A percentile compares a stretch with the other conserved stretches of the same genome.
Conservation (phyloP, 352 stramenopile genomes). For the Globisporangium viniferum region DNA sequence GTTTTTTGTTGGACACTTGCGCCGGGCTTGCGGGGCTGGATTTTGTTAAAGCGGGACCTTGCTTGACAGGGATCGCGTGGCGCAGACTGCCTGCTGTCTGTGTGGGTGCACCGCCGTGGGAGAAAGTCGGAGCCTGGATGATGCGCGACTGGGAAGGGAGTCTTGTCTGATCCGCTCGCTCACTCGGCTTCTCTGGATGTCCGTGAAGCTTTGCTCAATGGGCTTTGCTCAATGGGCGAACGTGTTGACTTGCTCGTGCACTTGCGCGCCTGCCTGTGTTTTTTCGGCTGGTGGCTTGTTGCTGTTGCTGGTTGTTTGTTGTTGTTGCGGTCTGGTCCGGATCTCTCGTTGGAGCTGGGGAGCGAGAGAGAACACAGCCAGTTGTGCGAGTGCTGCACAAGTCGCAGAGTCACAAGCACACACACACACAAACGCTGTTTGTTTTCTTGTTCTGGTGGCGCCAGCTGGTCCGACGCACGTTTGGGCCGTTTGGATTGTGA, state of each 20-base stretch:
- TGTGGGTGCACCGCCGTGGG: background rate
- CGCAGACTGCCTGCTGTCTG: background rate
- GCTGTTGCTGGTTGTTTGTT: background rate
- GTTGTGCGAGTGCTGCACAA: background rate
- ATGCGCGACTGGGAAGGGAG: background rate
- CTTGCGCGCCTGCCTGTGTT: background rate
- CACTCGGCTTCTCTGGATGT: background rate
- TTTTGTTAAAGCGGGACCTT: background rate
- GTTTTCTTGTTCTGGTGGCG: slow-evolving; percentile 6
- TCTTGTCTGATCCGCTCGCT: slow-evolving; percentile 4
- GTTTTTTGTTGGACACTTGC: slow-evolving; percentile 3
- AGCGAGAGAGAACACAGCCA: slow-evolving; percentile 6
- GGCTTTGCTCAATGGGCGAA: too few relatives aligned
- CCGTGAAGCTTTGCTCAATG: too few relatives aligned
- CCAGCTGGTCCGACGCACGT: background rate
- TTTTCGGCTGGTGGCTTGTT: background rate
- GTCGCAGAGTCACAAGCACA: background rate
- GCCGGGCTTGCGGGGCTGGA: background rate
- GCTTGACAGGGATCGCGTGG: background rate
- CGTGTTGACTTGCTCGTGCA: background rate
- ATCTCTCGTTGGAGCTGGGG: slow-evolving; percentile 6
- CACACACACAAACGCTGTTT: background rate
- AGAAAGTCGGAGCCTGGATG: slow-evolving; percentile 2
- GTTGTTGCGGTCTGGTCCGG: slow-evolving; percentile 4
- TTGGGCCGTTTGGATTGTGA: slow-evolving; percentile 6